Evolutionary conservation across 306 rosid species (phyloP).

Genomic region (Rosa lucieae): DNA sequence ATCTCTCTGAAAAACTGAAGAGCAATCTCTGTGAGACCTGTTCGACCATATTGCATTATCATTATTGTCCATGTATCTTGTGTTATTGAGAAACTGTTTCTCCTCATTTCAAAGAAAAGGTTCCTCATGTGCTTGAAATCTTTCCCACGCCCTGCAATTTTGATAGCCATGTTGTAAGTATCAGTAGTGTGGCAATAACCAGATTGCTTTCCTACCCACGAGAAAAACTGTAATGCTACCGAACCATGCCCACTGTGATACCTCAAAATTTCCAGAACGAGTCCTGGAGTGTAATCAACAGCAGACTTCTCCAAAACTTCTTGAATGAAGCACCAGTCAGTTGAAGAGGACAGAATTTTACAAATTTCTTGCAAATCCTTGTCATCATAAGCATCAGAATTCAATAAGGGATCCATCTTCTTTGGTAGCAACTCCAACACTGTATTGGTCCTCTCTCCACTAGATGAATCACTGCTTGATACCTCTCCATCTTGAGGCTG

Average conservation of each 20-base stretch:
- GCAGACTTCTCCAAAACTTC: slow-evolving; percentile 56
- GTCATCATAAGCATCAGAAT: slow-evolving; percentile 42
- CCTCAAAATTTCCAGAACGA: slow-evolving; percentile 57
- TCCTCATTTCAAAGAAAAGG: slow-evolving; percentile 76
- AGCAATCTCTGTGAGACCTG: slow-evolving; percentile 80
- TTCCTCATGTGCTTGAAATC: slow-evolving; percentile 91
- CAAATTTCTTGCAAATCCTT: slow-evolving; percentile 46
- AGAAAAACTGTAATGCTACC: slow-evolving; percentile 55
- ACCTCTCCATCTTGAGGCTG: slow-evolving; percentile 35
- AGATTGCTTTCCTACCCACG: slow-evolving; percentile 72
- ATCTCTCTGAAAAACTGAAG: slow-evolving; percentile 60
- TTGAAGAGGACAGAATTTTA: slow-evolving; percentile 54
- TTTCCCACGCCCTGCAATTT: slow-evolving; percentile 79
- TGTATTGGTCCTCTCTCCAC: slow-evolving; percentile 26
- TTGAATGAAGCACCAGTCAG: slow-evolving; percentile 51
- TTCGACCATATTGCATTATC: slow-evolving; percentile 85
- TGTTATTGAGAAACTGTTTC: slow-evolving; percentile 55
- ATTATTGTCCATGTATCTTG: slow-evolving; percentile 94
- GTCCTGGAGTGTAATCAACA: slow-evolving; percentile 58
- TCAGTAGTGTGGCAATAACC: slow-evolving; percentile 62
- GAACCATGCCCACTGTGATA: slow-evolving; percentile 48
- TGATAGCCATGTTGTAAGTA: slow-evolving; percentile 81
- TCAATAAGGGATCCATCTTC: slow-evolving; percentile 25
- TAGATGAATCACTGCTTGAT: slow-evolving; percentile 26
- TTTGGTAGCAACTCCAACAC: slow-evolving; percentile 27